These are phyloP conservation scores for Sporobolomyces roseus DNA, from an alignment of 768 basidiomycete species.

Conservation along the genomic window DNA sequence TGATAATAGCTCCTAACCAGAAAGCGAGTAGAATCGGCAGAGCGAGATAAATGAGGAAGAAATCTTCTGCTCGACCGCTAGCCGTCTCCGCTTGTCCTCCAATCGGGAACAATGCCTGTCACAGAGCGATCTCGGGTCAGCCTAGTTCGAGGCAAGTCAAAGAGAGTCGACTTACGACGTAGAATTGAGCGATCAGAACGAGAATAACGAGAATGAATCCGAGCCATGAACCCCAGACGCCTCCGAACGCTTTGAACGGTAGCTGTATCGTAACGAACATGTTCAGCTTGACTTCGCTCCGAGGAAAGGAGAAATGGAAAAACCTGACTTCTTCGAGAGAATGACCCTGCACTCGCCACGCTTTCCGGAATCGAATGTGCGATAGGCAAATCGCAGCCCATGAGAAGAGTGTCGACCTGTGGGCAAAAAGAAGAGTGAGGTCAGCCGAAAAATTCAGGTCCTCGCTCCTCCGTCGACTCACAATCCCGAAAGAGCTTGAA, in stretches of 20 bases:
- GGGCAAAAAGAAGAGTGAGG: neutral
- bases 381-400: constrained; percentile 52
- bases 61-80: constrained; percentile 15
- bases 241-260: constrained; percentile 41
- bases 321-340: too few species aligned
- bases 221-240: constrained; percentile 36
- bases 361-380: constrained; percentile 44
- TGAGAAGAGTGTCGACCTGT: constrained; percentile 58
- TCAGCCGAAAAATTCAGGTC: neutral
- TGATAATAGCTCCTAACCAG: constrained; percentile 37
- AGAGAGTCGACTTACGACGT: constrained; percentile 35
- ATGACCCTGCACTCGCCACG: too few species aligned
- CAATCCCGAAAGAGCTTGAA: constrained; percentile 64
- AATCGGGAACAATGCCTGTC: constrained; percentile 23
- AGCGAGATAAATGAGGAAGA: constrained; percentile 36
- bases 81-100: constrained; percentile 22
- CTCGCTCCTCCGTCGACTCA: constrained; percentile 49
- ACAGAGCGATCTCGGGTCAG: too few species aligned
- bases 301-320: too few species aligned
- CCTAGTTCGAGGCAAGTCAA: too few species aligned
- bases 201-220: constrained; percentile 39
- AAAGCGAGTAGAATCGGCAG: constrained; percentile 39
- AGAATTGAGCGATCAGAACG: constrained; percentile 44
- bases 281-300: too few species aligned
- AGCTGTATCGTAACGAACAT: constrained; percentile 36